Evolutionary conservation across 352 stramenopile species (phyloP).

Genomic region (Phytophthora tentaculata): DNA sequence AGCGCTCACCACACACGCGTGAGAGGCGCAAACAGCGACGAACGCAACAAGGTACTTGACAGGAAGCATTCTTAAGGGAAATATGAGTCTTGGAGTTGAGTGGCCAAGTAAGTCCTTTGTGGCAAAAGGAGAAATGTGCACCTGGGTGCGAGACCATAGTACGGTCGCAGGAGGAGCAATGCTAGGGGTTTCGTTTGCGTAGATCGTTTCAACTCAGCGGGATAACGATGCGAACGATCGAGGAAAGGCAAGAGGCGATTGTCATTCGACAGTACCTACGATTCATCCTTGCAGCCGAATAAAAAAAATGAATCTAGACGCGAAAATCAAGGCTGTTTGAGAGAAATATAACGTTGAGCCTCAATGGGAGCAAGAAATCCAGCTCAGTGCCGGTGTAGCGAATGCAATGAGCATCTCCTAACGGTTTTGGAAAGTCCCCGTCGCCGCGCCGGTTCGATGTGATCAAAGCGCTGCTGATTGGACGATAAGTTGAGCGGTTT

Average conservation of each 20-base stretch:
- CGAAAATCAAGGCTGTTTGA: neutral
- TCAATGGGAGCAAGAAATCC: conserved; percentile 5
- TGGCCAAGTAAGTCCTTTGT: conserved; percentile 29
- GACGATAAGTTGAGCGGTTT: conserved; percentile 6
- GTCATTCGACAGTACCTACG: neutral
- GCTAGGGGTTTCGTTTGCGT: conserved; percentile 19
- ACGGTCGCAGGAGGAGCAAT: neutral
- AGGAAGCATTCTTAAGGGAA: conserved; percentile 25
- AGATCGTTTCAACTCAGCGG: conserved; percentile 5
- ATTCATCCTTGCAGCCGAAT: neutral
- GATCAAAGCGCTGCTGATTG: conserved; percentile 5
- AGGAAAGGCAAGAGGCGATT: conserved; percentile 28
- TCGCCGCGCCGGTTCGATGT: neutral
- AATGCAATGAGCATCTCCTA: neutral
- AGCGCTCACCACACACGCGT: conserved; percentile 27
- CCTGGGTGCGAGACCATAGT: neutral
- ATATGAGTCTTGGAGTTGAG: conserved; percentile 6
- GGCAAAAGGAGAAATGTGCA: conserved; percentile 39
- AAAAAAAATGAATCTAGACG: conserved; percentile 7
- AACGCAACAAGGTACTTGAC: conserved; percentile 41
- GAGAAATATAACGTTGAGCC: neutral
- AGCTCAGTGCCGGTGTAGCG: conserved; percentile 1
- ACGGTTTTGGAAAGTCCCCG: conserved; percentile 15
- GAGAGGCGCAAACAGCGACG: conserved; percentile 28
- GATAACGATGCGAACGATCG: conserved; percentile 28